Evolutionary conservation across 1,284 basidiomycete species (phyloP), one percentile per base, ranked within the genome.

Genomic region (Leccinum ponderosum): DNA sequence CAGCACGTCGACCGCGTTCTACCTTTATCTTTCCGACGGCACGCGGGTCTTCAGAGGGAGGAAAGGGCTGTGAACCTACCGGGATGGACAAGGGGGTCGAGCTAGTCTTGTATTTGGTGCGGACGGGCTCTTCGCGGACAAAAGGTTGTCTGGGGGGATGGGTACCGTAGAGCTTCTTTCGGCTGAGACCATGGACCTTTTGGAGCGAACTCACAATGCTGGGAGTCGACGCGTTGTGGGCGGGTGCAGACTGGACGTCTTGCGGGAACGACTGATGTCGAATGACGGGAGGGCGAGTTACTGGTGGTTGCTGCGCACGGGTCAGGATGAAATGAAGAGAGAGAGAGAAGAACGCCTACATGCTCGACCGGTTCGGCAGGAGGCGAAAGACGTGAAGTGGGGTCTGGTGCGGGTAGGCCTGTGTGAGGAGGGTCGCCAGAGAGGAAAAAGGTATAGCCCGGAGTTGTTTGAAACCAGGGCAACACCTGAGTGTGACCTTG

Each of bases 161-260:
- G 29, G 78, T 58, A n/a, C 83, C 81, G 61, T 86, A 86, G 9
- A 84, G 78, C 62, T 86, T 86, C 74, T 86, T 87, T 71, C 86
- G 85, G 7, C 83, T 85, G 55, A 87, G 65, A 7, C 85, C 86
- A 57, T 87, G 86, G 14, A 83, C 76, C 65, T 84, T 81, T 66
- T 87, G 83, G 8, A 87, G 73, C n/a, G 83, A 83, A 31, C 73
- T 77, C 29, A 87, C 85, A 2, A 87, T 73, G 62, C 77, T 83
- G 2, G 79, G 80, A 4, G 61, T 63, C 6, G 65, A 53, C 8
- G 58, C 61, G 17, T 51, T 62, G 54, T 63, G 67, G 4, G 17
- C 1, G 22, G 64, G 39, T 15, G 56, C 14, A 37, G 67, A 68
- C 35, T 66, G 64, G 20, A 63, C 53, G 29, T 75, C 73, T 53